phyloP scores from a whole-genome alignment of 768 basidiomycete genomes.

The Agaricus sinodeliciosus region DNA sequence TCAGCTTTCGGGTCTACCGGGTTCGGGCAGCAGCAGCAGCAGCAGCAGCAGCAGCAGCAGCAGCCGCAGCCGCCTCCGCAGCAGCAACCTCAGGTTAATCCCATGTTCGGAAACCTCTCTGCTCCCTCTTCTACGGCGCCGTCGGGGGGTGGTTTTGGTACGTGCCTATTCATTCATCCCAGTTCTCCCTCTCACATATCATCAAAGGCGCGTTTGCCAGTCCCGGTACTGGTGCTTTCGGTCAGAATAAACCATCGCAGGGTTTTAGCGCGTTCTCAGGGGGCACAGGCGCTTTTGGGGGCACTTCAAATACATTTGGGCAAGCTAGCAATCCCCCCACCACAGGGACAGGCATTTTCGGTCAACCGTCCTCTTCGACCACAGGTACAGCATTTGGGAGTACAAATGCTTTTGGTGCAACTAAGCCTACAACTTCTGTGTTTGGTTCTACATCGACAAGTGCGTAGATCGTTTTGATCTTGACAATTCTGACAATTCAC shows the following conservation, averaged over 20 bases:
- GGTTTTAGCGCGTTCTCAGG: slow-evolving; percentile 78
- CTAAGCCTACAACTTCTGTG: slow-evolving; percentile 28
- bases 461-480: slow-evolving; percentile 14
- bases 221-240: slow-evolving; percentile 34
- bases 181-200: slow-evolving; percentile 13
- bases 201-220: slow-evolving; percentile 38
- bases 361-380: slow-evolving; percentile 26
- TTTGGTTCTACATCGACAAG: slow-evolving; percentile 35
- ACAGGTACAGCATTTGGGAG: slow-evolving; percentile 40
- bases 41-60: slow-evolving; percentile 50
- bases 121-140: slow-evolving; percentile 25
- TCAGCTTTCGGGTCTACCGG: slow-evolving; percentile 50
- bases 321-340: slow-evolving; percentile 19
- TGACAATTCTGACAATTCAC: neutral
- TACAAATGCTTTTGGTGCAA: slow-evolving; percentile 29
- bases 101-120: slow-evolving; percentile 71
- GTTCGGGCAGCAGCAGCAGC: slow-evolving; percentile 57
- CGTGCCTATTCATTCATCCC: slow-evolving; percentile 17
- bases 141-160: slow-evolving; percentile 35
- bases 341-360: slow-evolving; percentile 10
- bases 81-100: slow-evolving; percentile 60
- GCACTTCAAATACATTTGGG: slow-evolving; percentile 51
- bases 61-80: no score
- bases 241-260: slow-evolving; percentile 54
- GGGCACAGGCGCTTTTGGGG: slow-evolving; percentile 33